These are phyloP conservation scores for Venturia carpophila DNA, from an alignment of 2,329 filamentous ascomycete species.

Conservation along the genomic window DNA sequence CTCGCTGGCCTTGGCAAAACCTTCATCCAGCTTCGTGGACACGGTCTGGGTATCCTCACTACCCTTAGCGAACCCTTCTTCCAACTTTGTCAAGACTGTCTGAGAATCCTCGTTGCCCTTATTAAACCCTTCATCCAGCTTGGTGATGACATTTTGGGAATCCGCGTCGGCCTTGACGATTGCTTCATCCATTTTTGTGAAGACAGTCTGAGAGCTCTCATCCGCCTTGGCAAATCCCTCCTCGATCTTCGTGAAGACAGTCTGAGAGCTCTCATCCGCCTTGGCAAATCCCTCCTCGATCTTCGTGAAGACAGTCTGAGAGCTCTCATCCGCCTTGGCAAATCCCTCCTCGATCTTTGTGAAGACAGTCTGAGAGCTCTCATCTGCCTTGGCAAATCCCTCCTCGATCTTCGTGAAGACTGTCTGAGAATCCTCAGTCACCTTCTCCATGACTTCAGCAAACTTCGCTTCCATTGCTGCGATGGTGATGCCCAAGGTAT, in stretches of 20 bases:
- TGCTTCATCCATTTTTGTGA: constrained; percentile 44
- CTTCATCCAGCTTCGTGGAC: constrained; percentile 72
- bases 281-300: constrained; percentile 59
- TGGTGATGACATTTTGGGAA: constrained; percentile 65
- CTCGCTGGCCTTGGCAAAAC: constrained; percentile 50
- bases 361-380: constrained; percentile 58
- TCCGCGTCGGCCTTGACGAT: constrained; percentile 79
- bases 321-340: constrained; percentile 75
- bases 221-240: constrained; percentile 57
- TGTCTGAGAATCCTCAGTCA: constrained; percentile 78
- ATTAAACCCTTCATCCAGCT: constrained; percentile 54
- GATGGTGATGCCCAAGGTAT: constrained; percentile 65
- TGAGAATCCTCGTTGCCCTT: constrained; percentile 77
- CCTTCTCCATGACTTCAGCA: constrained; percentile 75
- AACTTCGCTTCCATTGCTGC: constrained; percentile 50
- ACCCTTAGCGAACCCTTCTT: constrained; percentile 78
- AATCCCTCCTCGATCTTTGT: constrained; percentile 50
- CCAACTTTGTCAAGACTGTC: constrained; percentile 67
- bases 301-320: constrained; percentile 62
- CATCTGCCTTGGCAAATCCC: constrained; percentile 51
- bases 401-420: constrained; percentile 79
- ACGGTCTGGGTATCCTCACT: constrained; percentile 81
- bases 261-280: constrained; percentile 79
- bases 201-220: constrained; percentile 57
- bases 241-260: constrained; percentile 75